These are phyloP conservation scores for Castanea mollissima DNA, from an alignment of 306 rosid species.

Conservation along the genomic window DNA sequence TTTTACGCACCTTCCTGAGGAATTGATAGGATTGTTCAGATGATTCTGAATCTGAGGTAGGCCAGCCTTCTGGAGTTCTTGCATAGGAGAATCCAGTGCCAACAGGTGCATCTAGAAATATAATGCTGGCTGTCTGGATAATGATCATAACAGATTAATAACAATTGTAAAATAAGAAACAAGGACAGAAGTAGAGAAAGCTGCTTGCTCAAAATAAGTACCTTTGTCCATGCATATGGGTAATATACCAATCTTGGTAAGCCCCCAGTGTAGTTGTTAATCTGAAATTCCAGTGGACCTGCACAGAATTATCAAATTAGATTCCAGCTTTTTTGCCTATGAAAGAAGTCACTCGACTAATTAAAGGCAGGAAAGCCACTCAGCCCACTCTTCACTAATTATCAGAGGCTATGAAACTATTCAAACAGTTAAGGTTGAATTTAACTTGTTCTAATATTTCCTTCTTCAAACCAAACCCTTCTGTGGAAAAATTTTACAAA, in stretches of 20 bases:
- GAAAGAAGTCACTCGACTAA: background rate
- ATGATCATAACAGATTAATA: background rate
- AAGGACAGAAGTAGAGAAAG: background rate
- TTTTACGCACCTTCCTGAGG: conserved; percentile 13
- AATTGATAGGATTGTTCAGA: conserved; percentile 14
- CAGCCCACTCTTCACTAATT: no score
- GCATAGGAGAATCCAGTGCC: conserved; percentile 25
- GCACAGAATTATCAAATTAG: background rate
- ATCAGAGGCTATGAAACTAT: no score
- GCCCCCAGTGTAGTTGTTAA: conserved; percentile 13
- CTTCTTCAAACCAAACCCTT: background rate
- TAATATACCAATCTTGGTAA: conserved; percentile 5
- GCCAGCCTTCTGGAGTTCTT: background rate
- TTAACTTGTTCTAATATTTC: background rate
- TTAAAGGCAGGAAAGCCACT: background rate
- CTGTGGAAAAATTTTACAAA: background rate
- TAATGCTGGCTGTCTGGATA: conserved; percentile 23
- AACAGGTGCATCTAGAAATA: conserved; percentile 22
- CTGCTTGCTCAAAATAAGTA: background rate
- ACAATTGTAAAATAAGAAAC: background rate
- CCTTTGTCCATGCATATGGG: conserved; percentile 29
- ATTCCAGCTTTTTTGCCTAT: background rate
- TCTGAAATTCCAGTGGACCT: conserved; percentile 18
- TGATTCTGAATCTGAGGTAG: conserved; percentile 4
- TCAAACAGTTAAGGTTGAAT: background rate